A percentile compares a stretch with the other conserved stretches of the same genome.
phyloP scores from a whole-genome alignment of 257 asterid species.

The Solanum etuberosum region DNA sequence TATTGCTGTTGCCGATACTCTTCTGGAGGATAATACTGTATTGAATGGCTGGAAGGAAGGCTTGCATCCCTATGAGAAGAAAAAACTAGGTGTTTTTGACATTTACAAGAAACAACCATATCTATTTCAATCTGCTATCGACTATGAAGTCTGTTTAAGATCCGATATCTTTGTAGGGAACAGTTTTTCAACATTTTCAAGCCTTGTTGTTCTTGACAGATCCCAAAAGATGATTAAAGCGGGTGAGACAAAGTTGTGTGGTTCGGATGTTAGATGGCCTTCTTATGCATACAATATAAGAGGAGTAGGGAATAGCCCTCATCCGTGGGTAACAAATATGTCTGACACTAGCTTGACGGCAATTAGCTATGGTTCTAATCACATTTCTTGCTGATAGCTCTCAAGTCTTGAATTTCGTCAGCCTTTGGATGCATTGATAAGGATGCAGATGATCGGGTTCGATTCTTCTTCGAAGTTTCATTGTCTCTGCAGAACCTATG shows the following conservation, averaged over 20 bases:
- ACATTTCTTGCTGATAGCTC: slow-evolving; percentile 35
- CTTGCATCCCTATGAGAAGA: slow-evolving; percentile 64
- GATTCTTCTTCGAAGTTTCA: not conserved
- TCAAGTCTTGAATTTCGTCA: not conserved
- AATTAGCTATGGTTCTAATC: slow-evolving; percentile 80
- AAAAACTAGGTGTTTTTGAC: slow-evolving; percentile 51
- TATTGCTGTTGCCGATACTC: slow-evolving; percentile 85
- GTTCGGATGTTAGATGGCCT: slow-evolving; percentile 41
- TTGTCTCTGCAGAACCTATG: not conserved
- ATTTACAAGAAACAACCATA: slow-evolving; percentile 58
- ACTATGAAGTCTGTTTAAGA: slow-evolving; percentile 86
- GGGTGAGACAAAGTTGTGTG: slow-evolving; percentile 35
- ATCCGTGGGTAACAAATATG: slow-evolving; percentile 71
- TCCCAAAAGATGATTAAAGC: slow-evolving; percentile 48
- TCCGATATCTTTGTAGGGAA: slow-evolving; percentile 80
- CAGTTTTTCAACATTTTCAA: slow-evolving; percentile 87
- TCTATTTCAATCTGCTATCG: slow-evolving; percentile 79
- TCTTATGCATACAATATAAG: slow-evolving; percentile 63
- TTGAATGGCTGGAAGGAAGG: slow-evolving; percentile 69
- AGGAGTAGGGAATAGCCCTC: slow-evolving; percentile 44
- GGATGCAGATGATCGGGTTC: not conserved
- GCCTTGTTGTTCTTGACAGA: slow-evolving; percentile 86
- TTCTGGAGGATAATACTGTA: slow-evolving; percentile 64
- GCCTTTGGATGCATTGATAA: not conserved
- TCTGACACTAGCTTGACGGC: slow-evolving; percentile 65